A percentile compares a stretch with the other conserved stretches of the same genome.
Conservation (phyloP, 768 basidiomycete genomes). For the Tricholoma sp. region DNA sequence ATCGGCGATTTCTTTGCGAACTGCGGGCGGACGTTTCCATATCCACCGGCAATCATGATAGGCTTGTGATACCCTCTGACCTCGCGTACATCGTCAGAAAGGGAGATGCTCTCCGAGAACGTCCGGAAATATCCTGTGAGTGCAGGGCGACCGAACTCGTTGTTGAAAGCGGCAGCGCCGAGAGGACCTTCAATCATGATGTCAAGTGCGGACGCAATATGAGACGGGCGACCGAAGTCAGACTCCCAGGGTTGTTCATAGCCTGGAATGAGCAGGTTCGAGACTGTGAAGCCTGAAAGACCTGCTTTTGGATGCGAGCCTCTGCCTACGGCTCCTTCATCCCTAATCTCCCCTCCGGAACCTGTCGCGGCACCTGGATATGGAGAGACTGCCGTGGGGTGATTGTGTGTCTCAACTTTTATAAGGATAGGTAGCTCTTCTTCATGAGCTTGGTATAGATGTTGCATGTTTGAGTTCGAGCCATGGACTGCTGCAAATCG, state of each 20-base stretch:
- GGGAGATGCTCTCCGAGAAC: conserved; percentile 73
- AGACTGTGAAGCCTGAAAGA: conserved; percentile 87
- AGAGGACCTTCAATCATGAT: conserved; percentile 98
- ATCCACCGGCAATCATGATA: conserved; percentile 98
- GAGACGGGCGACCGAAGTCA: conserved; percentile 83
- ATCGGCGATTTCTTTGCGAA: conserved; percentile 81
- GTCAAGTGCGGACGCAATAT: conserved; percentile 90
- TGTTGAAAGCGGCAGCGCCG: conserved; percentile 94
- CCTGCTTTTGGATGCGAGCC: conserved; percentile 98
- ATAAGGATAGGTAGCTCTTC: conserved; percentile 87
- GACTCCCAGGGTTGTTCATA: conserved; percentile 94
- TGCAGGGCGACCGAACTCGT: conserved; percentile 95
- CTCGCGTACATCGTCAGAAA: conserved; percentile 48
- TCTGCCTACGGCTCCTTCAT: conserved; percentile 93
- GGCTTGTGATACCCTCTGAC: conserved; percentile 98
- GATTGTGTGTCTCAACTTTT: conserved; percentile 99
- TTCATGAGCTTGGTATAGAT: conserved; percentile 49
- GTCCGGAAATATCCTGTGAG: conserved; percentile 94
- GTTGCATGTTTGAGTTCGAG: conserved; percentile 18
- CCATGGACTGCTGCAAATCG: conserved; percentile 58
- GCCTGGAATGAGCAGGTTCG: conserved; percentile 89
- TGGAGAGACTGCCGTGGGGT: conserved; percentile 97
- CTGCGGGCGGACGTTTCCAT: conserved; percentile 85
- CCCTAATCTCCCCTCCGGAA: conserved; percentile 96
- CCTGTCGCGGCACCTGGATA: conserved; percentile 99